Evolutionary conservation across 2,329 filamentous ascomycete species (phyloP), one percentile per base, ranked within the genome.

Genomic region (Fusarium chaquense): DNA sequence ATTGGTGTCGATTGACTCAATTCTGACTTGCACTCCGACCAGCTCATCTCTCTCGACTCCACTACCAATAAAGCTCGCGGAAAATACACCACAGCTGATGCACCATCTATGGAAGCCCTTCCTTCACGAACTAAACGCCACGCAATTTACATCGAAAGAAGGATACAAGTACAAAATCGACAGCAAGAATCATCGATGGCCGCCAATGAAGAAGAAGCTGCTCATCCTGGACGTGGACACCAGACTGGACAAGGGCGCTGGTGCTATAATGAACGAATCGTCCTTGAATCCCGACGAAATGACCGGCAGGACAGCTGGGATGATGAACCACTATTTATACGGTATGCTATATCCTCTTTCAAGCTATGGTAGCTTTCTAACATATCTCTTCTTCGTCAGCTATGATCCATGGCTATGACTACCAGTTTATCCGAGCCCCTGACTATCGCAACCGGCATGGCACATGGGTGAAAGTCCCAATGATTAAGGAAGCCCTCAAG

Each of bases 381-480:
- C n/a, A 4, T 6, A 6, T 12, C 33, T 28, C 13, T 20, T 20
- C 20, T 20, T 20, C 20, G 3, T 20, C 16, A 75, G 74, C 74
- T 8, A 70, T 76, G 69, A 83, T 85, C 61, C 83, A 85, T 73
- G 82, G 83, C 22, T 84, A 84, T 73, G 81, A 83, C 57, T 85
- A 84, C 74, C 82, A 82, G 56, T 81, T 83, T 60, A 78, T 84
- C 41, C 81, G 79, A 62, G 81, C 81, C 1, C 77, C 80, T 33
- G 74, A 79, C 43, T 81, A 81, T 59, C 69, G 73, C 4, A 78
- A 81, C 47, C 81, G 81, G 54, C 79, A 78, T 71, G 78, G 79
- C 33, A 84, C 82, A 15, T 85, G 83, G 83, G 80, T 82, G 40
- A 81, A 82, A 65, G 79, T 83, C 3, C 77, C 80, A 13, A 76